Evolutionary conservation across 2,329 filamentous ascomycete species (phyloP), one percentile per base, ranked within the genome.

Genomic region (Fusarium camptoceras): DNA sequence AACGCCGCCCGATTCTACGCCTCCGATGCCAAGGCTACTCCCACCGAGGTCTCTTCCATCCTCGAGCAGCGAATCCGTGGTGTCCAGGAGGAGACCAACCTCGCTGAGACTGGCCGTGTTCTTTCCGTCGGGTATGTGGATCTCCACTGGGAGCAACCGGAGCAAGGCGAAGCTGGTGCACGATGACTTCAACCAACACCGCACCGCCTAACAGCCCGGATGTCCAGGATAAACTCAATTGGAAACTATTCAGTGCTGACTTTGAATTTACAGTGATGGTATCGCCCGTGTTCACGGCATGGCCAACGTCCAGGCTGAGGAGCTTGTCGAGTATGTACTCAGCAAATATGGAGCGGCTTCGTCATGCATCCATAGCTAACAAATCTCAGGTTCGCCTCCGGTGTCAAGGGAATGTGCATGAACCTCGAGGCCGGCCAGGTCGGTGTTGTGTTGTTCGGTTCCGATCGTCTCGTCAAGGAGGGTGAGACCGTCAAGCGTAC

Each of bases 391-490:
- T 99, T 99, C 88, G 94, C 96, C 80, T 99, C 96, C 76, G 96
- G 96, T 85, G 96, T 98, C 86, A 98, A 98, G 92, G 96, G 96
- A 85, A 99, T 99, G 96, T 98, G 95, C 93, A 98, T 99, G 95
- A 99, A 99, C 93, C 91, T 99, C 86, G 96, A 99, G 88, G 96
- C 96, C 85, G 96, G 96, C 84, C 96, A 98, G 87, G 96, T 99
- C 87, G 96, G 96, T 97, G 94, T 99, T 81, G 96, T 99, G 90
- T 90, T 99, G 82, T 99, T 99, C 90, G 96, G 96, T 91, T 98
- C 96, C 82, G 96, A 99, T 88, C 94, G 96, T 94, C 90, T 98
- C 79, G 96, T 99, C 91, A 96, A 94, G 89, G 96, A 99, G 87
- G 96, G 96, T 82, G 95, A 99, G 90, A 95, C 93, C 76, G 96